Percentiles rank a stretch among this genome's conserved stretches.
These are phyloP conservation scores for Nicotiana undulata DNA, from an alignment of 257 asterid species.

Conservation along the genomic window DNA sequence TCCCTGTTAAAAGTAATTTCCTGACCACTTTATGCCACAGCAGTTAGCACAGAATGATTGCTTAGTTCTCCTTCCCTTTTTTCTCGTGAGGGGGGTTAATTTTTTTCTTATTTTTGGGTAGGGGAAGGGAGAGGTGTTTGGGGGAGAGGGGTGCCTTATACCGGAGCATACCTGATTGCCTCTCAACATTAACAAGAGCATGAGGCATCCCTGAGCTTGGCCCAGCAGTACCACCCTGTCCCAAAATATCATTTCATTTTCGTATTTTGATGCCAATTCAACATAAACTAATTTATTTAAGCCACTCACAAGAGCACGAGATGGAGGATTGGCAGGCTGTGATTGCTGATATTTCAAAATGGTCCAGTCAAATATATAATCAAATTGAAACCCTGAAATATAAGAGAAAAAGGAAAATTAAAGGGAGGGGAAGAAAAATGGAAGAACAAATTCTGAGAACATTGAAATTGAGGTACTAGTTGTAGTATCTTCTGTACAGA, in stretches of 20 bases:
- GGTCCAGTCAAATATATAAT: conserved; percentile 80
- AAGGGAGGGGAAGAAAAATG: background rate
- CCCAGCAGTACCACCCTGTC: conserved; percentile 51
- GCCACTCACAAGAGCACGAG: conserved; percentile 63
- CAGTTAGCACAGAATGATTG: background rate
- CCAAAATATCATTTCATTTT: conserved; percentile 12
- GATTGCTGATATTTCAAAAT: conserved; percentile 75
- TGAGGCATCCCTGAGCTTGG: conserved; percentile 61
- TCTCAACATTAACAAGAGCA: conserved; percentile 31
- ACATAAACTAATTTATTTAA: background rate
- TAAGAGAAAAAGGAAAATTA: background rate
- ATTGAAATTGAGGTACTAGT: background rate
- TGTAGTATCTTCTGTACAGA: background rate
- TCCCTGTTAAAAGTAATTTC: background rate
- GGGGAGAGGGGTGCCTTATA: background rate
- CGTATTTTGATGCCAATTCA: background rate
- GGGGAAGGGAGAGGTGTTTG: background rate
- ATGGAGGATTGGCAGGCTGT: conserved; percentile 61
- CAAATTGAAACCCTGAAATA: conserved; percentile 64
- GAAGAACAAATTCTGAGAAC: background rate
- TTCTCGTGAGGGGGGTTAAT: no score
- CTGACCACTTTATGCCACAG: background rate
- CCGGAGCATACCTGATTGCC: conserved; percentile 48
- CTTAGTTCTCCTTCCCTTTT: background rate
- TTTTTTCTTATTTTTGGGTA: background rate